Base-by-base conservation (phyloP, 2,329 filamentous ascomycete genomes). In the Xylariales sp. region DNA sequence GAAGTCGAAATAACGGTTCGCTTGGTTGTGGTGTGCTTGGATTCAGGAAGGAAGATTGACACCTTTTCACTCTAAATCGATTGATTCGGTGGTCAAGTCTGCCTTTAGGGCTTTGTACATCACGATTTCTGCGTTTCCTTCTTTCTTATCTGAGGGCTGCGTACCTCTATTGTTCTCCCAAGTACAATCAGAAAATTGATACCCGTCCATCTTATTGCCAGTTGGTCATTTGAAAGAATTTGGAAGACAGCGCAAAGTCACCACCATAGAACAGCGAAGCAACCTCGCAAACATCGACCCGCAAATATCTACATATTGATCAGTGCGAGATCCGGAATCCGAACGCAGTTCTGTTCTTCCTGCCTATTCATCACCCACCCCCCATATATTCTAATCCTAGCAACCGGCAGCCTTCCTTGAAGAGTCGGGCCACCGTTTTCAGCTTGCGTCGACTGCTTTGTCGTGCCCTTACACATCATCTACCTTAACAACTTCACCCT, bases 101-200 rank as follows among this genome's bases (percentile, higher is more conserved):
- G 44, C 51, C 51, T 43, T 47, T 54, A n/a, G n/a, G 53, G 53
- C 56, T 60, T 60, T 61, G 58, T 61, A 61, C 58, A 59, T 61
- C 46, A 52, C 44, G 32, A 15, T 46, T 44, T 52, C 52, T 43
- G 49, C 52, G 53, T 51, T 44, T 46, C 41, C 27, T 43, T 40
- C 27, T 52, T 51, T 49, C 48, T 52, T 46, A 54, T 46, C 48
- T 48, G 53, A 47, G 50, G 48, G 32, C 34, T 51, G 24, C 18
- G 49, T 50, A 49, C 48, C 52, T 46, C 49, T 48, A 51, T 55
- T 57, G 55, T 56, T 57, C 51, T 53, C 52, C 42, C 52, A 57
- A 52, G 53, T 61, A 60, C 58, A 61, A 54, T 59, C 57, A 56
- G 51, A 47, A 44, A 58, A 60, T 61, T 60, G 57, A 60, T 57